Conservation (phyloP, 2,329 filamentous ascomycete genomes). For the Alternaria sp. region DNA sequence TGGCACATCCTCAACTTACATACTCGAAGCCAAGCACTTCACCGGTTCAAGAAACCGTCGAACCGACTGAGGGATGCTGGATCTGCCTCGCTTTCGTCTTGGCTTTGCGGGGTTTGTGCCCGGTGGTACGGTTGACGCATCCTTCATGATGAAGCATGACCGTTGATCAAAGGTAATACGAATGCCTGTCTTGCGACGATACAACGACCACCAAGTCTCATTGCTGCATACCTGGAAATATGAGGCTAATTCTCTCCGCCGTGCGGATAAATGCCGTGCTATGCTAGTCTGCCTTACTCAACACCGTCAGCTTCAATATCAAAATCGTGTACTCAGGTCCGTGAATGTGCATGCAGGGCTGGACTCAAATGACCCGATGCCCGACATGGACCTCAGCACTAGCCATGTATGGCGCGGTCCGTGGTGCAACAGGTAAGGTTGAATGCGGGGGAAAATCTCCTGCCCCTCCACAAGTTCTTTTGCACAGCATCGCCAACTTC, state of each 20-base stretch:
- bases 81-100: constrained; percentile 19
- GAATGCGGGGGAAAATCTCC: constrained; percentile 1
- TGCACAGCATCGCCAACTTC: not conserved
- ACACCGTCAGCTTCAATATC: not conserved
- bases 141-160: constrained; percentile 4
- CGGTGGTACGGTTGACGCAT: not conserved
- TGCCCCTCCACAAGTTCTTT: not conserved
- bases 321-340: not conserved
- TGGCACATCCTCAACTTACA: not conserved
- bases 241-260: not conserved
- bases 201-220: not conserved
- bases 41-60: not conserved
- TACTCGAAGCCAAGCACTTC: not conserved
- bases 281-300: not conserved
- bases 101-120: constrained; percentile 27
- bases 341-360: not conserved
- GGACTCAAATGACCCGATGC: constrained; percentile 3
- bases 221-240: not conserved
- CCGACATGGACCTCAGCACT: constrained; percentile 1
- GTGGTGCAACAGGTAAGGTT: not conserved
- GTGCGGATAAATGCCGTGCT: not conserved
- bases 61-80: not conserved
- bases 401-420: constrained; percentile 2
- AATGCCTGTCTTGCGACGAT: not conserved
- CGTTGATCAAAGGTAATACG: not conserved